Evolutionary conservation across 805 yeast genomes (phyloP).

Genomic region (Huiozyma naganishii): DNA sequence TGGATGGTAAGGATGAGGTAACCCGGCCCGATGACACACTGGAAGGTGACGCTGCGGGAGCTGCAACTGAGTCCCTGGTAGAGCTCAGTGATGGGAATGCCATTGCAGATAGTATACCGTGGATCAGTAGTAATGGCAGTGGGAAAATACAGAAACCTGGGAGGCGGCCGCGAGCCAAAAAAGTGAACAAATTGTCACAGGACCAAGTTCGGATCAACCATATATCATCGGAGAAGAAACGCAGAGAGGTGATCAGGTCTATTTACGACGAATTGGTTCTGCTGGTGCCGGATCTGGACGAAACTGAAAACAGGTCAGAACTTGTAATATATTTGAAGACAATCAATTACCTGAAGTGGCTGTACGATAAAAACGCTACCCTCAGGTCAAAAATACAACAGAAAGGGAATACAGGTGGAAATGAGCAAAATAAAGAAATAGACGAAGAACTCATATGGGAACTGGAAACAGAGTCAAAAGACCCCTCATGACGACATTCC

Average conservation of each 20-base stretch:
- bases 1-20: too few species aligned
- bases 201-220: constrained; percentile 49
- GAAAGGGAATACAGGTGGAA: not conserved
- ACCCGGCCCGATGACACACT: too few species aligned
- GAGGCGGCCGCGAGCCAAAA: constrained; percentile 5
- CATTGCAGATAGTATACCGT: not conserved
- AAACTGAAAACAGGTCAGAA: constrained; percentile 73
- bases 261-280: constrained; percentile 70
- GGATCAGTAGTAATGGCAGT: too few species aligned
- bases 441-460: not conserved
- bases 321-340: constrained; percentile 59
- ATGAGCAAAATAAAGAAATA: not conserved
- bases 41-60: too few species aligned
- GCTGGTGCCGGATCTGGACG: constrained; percentile 60
- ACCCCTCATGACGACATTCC: not conserved
- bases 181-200: constrained; percentile 16
- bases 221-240: constrained; percentile 75
- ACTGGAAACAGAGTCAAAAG: not conserved
- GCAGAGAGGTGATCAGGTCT: constrained; percentile 74
- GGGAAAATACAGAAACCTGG: too few species aligned
- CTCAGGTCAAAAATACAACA: constrained; percentile 32
- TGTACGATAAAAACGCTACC: constrained; percentile 39
- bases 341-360: constrained; percentile 41
- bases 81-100: not conserved
- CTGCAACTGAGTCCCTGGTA: too few species aligned